Evolutionary conservation across 768 basidiomycete genomes (phyloP).

Genomic region (Coprinopsis cinerea): DNA sequence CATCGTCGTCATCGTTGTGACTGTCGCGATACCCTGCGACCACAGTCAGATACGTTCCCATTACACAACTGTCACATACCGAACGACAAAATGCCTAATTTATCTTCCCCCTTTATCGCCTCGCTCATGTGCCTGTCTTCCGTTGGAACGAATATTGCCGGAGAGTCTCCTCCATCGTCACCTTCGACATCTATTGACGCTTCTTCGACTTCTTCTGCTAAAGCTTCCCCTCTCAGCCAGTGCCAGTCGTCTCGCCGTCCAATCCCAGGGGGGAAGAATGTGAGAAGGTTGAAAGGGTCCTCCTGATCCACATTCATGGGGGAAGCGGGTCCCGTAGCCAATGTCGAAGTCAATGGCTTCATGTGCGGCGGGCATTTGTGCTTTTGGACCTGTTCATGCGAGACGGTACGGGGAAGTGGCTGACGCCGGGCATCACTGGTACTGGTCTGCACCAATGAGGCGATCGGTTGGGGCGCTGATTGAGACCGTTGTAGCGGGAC

Average conservation of each 20-base stretch:
- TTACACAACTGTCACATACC: constrained; percentile 25
- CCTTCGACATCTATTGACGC: constrained; percentile 12
- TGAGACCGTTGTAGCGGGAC: neutral
- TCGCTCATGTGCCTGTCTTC: constrained; percentile 28
- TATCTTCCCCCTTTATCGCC: constrained; percentile 39
- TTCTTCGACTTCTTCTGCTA: constrained; percentile 12
- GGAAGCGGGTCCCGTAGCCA: constrained; percentile 12
- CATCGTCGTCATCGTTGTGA: constrained; percentile 11
- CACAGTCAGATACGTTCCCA: neutral
- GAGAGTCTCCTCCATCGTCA: constrained; percentile 9
- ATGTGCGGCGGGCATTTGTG: constrained; percentile 4
- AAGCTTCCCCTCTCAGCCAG: constrained; percentile 33
- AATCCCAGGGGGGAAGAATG: constrained; percentile 40
- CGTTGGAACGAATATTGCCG: constrained; percentile 17
- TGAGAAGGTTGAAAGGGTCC: constrained; percentile 44
- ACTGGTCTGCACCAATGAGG: constrained; percentile 8
- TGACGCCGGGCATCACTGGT: neutral
- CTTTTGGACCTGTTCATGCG: constrained; percentile 17
- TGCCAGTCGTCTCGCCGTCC: constrained; percentile 30
- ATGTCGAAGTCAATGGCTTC: constrained; percentile 8
- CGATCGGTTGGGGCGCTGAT: constrained; percentile 22
- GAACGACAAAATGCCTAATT: constrained; percentile 41
- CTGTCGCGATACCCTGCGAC: neutral
- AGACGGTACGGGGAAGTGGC: constrained; percentile 16
- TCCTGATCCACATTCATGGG: constrained; percentile 20